Conservation (phyloP, 208 protist species). For the Polymyxa betae region DNA sequence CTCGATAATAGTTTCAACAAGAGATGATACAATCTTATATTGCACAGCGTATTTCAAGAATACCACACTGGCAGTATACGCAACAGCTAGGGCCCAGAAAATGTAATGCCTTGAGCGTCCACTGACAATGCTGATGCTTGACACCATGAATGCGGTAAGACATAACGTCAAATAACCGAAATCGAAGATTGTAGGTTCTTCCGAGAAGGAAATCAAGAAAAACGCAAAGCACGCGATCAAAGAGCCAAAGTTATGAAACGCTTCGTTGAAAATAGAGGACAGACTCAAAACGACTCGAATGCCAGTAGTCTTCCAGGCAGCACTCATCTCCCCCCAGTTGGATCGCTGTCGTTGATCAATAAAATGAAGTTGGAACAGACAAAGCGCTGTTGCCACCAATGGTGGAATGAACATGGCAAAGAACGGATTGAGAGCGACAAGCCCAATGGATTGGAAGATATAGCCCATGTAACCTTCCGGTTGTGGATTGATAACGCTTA, state of each 20-base stretch:
- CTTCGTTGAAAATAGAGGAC: neutral
- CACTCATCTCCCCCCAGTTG: neutral
- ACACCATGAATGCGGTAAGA: neutral
- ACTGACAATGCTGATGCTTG: neutral
- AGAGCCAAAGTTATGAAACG: conserved; percentile 40
- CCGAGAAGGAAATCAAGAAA: neutral
- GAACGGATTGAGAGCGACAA: neutral
- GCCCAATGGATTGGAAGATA: neutral
- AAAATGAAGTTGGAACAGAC: conserved; percentile 44
- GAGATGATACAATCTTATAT: conserved; percentile 42
- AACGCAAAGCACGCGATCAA: neutral
- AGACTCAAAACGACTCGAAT: neutral
- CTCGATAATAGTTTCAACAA: neutral
- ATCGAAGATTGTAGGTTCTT: neutral
- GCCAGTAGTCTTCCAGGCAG: neutral
- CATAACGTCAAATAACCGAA: neutral
- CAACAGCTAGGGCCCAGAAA: neutral
- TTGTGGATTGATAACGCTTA: neutral
- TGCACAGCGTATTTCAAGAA: conserved; percentile 45
- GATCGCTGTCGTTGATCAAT: conserved; percentile 21
- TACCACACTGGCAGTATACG: conserved; percentile 34
- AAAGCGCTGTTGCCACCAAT: neutral
- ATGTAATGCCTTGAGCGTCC: neutral
- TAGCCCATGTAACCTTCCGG: neutral
- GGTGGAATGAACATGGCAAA: conserved; percentile 1